Evolutionary conservation across 2,329 filamentous ascomycete genomes (phyloP), one percentile per base, ranked within the genome.

Genomic region (Zasmidium angulare): DNA sequence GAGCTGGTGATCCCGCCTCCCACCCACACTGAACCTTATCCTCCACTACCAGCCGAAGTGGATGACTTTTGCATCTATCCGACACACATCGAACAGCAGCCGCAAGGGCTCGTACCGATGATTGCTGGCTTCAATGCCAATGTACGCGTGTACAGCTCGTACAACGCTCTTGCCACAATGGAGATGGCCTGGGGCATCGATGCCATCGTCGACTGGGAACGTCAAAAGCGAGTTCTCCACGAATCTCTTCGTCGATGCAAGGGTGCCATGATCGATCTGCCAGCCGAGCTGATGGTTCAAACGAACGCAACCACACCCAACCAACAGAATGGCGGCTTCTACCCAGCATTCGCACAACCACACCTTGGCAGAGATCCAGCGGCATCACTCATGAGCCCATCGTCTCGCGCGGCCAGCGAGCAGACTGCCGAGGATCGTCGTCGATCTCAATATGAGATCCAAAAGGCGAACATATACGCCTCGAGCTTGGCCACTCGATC

Each of bases 381-480:
- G 46, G 61, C 69, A 56, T 64, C 65, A 40, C 62, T 71, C 14
- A 68, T 69, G 62, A 68, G 74, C 68, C 74, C 75, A 43, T 63
- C 63, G 2, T 72, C 70, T 46, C 68, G 66, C 11, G 54, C 58
- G 9, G 66, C 68, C 50, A 53, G 57, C n/a, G 68, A 71, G 23
- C 72, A 75, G 43, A 62, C 68, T 12, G 68, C 71, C 1, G 76
- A 78, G 59, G 70, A 76, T 43, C 75, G 78, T 4, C 74, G 76
- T 40, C 68, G 70, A 26, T 77, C 92, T 3, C 90, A 95, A 71
- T 91, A 88, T 65, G 92, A 96, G 75, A 95, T 96, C 26, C 91
- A 96, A 72, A 96, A 96, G 72, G 90, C 91, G 6, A 96, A 96
- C 72, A 90, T 96, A 43, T 91, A 93, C 70, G 86, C 88, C 1